phyloP scores from a whole-genome alignment of 768 basidiomycete genomes.

The Podaxis sp. region DNA sequence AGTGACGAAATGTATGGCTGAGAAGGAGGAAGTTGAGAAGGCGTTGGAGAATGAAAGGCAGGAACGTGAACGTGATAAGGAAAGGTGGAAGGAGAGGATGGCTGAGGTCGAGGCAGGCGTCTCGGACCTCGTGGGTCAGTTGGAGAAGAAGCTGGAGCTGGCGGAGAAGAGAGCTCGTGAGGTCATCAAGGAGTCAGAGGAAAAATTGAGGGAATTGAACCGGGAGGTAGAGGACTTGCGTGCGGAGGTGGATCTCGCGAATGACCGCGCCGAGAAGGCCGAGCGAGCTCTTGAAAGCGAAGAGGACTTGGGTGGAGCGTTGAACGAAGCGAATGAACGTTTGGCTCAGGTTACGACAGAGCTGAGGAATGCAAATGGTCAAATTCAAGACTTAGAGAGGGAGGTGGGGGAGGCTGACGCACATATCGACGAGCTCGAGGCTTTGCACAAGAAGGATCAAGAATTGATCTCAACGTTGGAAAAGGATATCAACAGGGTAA shows the following conservation, averaged over 20 bases:
- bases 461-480: constrained; percentile 43
- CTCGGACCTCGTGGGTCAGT: constrained; percentile 59
- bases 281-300: constrained; percentile 63
- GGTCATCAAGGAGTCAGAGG: constrained; percentile 36
- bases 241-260: constrained; percentile 54
- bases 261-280: constrained; percentile 62
- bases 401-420: constrained; percentile 54
- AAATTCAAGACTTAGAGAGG: constrained; percentile 62
- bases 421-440: constrained; percentile 55
- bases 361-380: constrained; percentile 56
- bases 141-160: constrained; percentile 54
- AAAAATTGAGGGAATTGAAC: constrained; percentile 45
- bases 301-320: constrained; percentile 66
- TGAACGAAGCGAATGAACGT: constrained; percentile 65
- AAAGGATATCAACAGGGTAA: constrained; percentile 36
- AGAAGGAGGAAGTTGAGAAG: constrained; percentile 45
- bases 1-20: constrained; percentile 42
- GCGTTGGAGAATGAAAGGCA: constrained; percentile 54
- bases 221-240: constrained; percentile 43
- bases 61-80: constrained; percentile 65
- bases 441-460: constrained; percentile 54
- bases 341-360: constrained; percentile 56
- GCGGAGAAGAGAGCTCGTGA: constrained; percentile 49
- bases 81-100: constrained; percentile 72
- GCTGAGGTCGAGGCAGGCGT: constrained; percentile 70